Conservation (phyloP, 2,329 filamentous ascomycete genomes). For the Pezicula carpinea region DNA sequence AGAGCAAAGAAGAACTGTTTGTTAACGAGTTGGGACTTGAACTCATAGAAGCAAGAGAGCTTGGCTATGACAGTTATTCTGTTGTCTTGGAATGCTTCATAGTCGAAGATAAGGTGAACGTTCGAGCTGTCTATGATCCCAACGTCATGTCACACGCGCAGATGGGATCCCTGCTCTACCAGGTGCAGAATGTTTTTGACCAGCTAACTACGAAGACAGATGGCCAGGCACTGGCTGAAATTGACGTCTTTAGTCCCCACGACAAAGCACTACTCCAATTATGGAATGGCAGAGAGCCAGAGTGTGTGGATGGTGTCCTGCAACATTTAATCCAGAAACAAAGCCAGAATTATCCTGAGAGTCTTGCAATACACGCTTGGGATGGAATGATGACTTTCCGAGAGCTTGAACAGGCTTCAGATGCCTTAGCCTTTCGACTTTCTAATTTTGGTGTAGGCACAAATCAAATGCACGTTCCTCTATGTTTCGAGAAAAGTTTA, state of each 20-base stretch:
- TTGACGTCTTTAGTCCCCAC: background rate
- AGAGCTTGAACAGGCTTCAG: constrained; percentile 9
- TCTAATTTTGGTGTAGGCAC: constrained; percentile 3
- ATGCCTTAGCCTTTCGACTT: constrained; percentile 2
- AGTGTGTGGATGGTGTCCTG: constrained; percentile 1
- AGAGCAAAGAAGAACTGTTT: too few relatives aligned
- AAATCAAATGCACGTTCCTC: constrained; percentile 4
- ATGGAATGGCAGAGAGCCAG: background rate
- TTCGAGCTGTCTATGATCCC: too few relatives aligned
- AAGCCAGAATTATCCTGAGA: background rate
- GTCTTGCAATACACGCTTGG: constrained; percentile 2
- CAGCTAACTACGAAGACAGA: too few relatives aligned
- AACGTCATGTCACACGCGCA: too few relatives aligned
- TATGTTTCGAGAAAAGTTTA: constrained; percentile 16
- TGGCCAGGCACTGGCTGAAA: background rate
- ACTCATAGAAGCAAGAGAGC: too few relatives aligned
- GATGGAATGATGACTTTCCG: constrained; percentile 10
- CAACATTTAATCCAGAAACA: constrained; percentile 5
- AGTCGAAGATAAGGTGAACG: too few relatives aligned
- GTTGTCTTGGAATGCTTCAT: too few relatives aligned
- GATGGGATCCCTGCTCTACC: too few relatives aligned
- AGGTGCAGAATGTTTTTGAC: too few relatives aligned
- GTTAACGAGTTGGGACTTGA: too few relatives aligned
- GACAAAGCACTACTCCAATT: background rate
- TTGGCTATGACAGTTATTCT: too few relatives aligned